A percentile compares a stretch with the other conserved stretches of the same genome.
Evolutionary conservation across 345 rosid species (phyloP).

Genomic region (Turnera subulata): DNA sequence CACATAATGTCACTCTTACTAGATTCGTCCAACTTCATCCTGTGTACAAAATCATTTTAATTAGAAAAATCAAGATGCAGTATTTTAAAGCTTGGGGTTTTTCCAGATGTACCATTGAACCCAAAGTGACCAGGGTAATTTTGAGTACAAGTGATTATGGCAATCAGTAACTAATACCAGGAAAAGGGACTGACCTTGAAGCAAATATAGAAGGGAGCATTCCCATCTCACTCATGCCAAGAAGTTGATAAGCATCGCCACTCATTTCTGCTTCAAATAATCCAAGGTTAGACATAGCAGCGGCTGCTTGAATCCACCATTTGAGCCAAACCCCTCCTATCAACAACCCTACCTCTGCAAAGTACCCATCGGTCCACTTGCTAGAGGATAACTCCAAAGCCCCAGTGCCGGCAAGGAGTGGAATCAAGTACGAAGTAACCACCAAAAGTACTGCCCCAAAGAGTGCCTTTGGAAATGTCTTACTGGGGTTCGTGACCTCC

Average conservation of each 20-base stretch:
- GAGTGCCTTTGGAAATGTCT: slow-evolving; percentile 86
- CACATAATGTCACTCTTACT: no score
- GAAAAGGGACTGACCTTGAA: slow-evolving; percentile 41
- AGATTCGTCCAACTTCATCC: no score
- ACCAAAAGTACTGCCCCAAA: slow-evolving; percentile 77
- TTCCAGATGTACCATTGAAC: no score
- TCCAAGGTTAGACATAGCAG: slow-evolving; percentile 92
- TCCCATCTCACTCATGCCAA: slow-evolving; percentile 92
- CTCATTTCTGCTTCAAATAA: slow-evolving; percentile 98
- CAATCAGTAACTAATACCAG: neutral
- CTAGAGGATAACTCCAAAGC: slow-evolving; percentile 43
- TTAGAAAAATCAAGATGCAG: no score
- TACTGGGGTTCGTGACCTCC: slow-evolving; percentile 75
- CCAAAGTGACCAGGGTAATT: no score
- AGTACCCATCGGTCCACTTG: slow-evolving; percentile 90
- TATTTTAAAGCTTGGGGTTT: no score
- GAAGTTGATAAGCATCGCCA: slow-evolving; percentile 84
- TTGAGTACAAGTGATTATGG: neutral
- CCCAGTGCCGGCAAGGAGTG: slow-evolving; percentile 84
- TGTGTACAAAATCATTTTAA: no score
- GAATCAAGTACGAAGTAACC: slow-evolving; percentile 66
- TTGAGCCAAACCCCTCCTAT: slow-evolving; percentile 88
- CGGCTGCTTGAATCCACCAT: slow-evolving; percentile 93
- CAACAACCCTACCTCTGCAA: slow-evolving; percentile 85
- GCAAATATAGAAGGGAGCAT: slow-evolving; percentile 81